Percentiles rank a stretch among this genome's conserved stretches.
phyloP scores from a whole-genome alignment of 2,329 filamentous ascomycete genomes.

The Monosporascus ibericus region DNA sequence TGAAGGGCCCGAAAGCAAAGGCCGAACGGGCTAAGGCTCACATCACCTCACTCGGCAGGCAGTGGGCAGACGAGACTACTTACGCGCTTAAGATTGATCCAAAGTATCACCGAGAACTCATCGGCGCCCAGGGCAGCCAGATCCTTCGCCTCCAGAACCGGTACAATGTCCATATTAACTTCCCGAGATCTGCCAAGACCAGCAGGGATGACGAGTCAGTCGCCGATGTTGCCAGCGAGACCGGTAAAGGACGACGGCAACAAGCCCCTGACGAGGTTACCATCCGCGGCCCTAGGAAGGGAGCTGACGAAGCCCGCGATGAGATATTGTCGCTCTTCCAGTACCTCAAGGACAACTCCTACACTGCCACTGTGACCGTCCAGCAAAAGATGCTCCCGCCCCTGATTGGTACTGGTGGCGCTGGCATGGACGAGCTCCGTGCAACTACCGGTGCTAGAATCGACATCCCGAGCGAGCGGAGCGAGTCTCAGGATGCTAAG shows the following conservation, averaged over 20 bases:
- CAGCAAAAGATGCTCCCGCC: conserved; percentile 91
- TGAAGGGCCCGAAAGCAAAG: conserved; percentile 94
- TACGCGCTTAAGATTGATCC: conserved; percentile 85
- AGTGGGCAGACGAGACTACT: conserved; percentile 85
- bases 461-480: conserved; percentile 78
- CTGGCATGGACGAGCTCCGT: conserved; percentile 85
- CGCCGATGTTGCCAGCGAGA: conserved; percentile 63
- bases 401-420: conserved; percentile 83
- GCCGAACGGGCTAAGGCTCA: conserved; percentile 79
- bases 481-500: conserved; percentile 59
- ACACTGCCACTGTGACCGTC: conserved; percentile 72
- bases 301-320: conserved; percentile 84
- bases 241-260: conserved; percentile 58
- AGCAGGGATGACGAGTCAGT: conserved; percentile 64
- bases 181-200: conserved; percentile 65
- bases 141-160: conserved; percentile 89
- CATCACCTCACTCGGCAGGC: conserved; percentile 72
- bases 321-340: conserved; percentile 85
- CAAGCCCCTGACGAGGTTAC: conserved; percentile 85
- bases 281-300: conserved; percentile 85
- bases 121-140: conserved; percentile 79
- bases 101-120: conserved; percentile 90
- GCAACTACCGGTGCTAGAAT: conserved; percentile 81
- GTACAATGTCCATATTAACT: conserved; percentile 93
- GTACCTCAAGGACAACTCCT: conserved; percentile 83